These are phyloP conservation scores for Ophiostoma piceae DNA, from an alignment of 2,329 filamentous ascomycete species.

Conservation along the genomic window DNA sequence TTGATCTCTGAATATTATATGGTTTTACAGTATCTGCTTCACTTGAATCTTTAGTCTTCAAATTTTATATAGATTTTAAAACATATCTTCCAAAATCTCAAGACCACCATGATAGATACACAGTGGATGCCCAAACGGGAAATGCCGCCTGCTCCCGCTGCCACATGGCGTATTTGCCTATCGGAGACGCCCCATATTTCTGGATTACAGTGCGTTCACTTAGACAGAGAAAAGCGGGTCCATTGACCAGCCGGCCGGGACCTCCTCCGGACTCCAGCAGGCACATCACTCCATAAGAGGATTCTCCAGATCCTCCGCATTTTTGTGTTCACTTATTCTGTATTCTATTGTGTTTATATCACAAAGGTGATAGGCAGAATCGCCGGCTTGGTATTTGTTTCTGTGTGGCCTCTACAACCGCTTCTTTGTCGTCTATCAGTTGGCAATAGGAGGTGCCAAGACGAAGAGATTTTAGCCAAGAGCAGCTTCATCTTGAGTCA, in stretches of 20 bases:
- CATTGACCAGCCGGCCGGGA: neutral
- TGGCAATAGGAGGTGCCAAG: slow-evolving; percentile 2
- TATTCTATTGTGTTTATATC: neutral
- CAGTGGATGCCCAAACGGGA: slow-evolving; percentile 3
- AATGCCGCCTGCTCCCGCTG: slow-evolving; percentile 11
- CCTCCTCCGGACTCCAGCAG: neutral
- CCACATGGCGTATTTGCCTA: neutral
- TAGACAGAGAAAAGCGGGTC: neutral
- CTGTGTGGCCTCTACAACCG: neutral
- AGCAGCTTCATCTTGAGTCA: slow-evolving; percentile 4
- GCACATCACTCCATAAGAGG: neutral
- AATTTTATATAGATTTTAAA: too few relatives aligned
- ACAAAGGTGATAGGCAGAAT: neutral
- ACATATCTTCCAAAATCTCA: too few relatives aligned
- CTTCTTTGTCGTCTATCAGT: neutral
- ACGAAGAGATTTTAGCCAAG: slow-evolving; percentile 6
- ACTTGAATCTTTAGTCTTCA: neutral
- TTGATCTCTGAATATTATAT: neutral
- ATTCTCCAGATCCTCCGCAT: neutral
- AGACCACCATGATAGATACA: neutral
- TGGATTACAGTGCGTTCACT: neutral
- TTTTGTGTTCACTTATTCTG: neutral
- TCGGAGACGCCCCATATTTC: neutral
- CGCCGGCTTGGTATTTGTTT: neutral
- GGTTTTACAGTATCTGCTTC: neutral